Base-by-base conservation (phyloP, 345 rosid genomes). In the Physaria fendleri region DNA sequence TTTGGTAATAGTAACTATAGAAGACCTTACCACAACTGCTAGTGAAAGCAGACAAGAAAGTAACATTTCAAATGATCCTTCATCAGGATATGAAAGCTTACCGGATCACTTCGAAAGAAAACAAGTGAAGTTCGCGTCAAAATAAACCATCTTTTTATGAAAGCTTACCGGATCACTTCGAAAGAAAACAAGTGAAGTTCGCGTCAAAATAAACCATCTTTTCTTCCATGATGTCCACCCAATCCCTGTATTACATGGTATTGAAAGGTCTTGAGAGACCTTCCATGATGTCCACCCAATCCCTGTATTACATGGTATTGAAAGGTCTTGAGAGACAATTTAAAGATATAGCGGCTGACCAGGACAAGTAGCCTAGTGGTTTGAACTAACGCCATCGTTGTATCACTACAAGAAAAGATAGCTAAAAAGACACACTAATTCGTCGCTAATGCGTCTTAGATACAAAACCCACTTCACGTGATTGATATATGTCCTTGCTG, bases 141-240 rank as follows among this genome's bases (percentile, higher is more conserved):
- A 62, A 86, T 86, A 62, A 86, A 86, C 95, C 90, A 84, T 47
- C 90, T 68, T 57, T 84, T 86, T n/a, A n/a, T n/a, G n/a, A n/a
- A n/a, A n/a, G n/a, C n/a, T n/a, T n/a, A n/a, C n/a, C n/a, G n/a
- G n/a, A n/a, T n/a, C n/a, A n/a, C n/a, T n/a, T n/a, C n/a, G n/a
- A n/a, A n/a, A n/a, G n/a, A n/a, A n/a, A n/a, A n/a, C n/a, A n/a
- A n/a, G n/a, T n/a, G n/a, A n/a, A n/a, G n/a, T n/a, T n/a, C n/a
- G n/a, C n/a, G n/a, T n/a, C n/a, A n/a, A n/a, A n/a, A n/a, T n/a
- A n/a, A n/a, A n/a, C n/a, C n/a, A n/a, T n/a, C n/a, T n/a, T n/a
- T n/a, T n/a, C n/a, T n/a, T n/a, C n/a, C n/a, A n/a, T n/a, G 88
- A 71, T 50, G 95, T 81, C 95, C 95, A 86, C 24, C 95, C 95